These are phyloP conservation scores for Pleurotus tuoliensis DNA, from an alignment of 768 basidiomycete genomes.

Conservation along the genomic window DNA sequence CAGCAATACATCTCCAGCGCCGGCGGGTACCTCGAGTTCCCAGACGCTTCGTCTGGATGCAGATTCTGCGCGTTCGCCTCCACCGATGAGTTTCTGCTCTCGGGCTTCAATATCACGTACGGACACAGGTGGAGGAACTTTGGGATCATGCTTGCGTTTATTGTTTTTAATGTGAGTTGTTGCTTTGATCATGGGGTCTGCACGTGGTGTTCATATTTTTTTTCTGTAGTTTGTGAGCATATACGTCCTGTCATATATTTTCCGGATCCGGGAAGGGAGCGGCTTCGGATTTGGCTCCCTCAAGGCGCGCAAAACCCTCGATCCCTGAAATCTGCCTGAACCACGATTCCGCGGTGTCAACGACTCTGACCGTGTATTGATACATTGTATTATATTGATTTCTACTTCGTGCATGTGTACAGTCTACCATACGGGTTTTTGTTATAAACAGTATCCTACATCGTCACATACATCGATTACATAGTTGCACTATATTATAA, in stretches of 20 bases:
- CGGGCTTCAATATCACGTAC: constrained; percentile 60
- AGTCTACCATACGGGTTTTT: no score
- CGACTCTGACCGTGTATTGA: no score
- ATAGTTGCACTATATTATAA: no score
- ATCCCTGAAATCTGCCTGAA: neutral
- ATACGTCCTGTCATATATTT: constrained; percentile 20
- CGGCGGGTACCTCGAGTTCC: constrained; percentile 59
- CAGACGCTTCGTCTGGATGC: constrained; percentile 46
- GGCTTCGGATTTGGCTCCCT: constrained; percentile 14
- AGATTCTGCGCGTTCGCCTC: constrained; percentile 49
- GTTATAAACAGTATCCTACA: no score
- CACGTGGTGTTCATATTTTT: no score
- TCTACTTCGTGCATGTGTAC: no score
- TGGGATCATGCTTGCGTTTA: constrained; percentile 46
- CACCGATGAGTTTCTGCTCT: constrained; percentile 52
- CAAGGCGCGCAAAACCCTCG: constrained; percentile 10
- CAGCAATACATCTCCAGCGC: constrained; percentile 40
- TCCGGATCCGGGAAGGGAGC: constrained; percentile 39
- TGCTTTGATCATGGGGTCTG: no score
- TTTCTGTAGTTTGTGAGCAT: no score
- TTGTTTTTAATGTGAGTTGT: constrained; percentile 36
- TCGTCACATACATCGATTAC: no score
- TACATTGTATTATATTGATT: no score
- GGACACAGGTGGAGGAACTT: constrained; percentile 47
- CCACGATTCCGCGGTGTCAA: no score